phyloP scores from a whole-genome alignment of 495 filamentous ascomycete species.

The Xylaria acuta region DNA sequence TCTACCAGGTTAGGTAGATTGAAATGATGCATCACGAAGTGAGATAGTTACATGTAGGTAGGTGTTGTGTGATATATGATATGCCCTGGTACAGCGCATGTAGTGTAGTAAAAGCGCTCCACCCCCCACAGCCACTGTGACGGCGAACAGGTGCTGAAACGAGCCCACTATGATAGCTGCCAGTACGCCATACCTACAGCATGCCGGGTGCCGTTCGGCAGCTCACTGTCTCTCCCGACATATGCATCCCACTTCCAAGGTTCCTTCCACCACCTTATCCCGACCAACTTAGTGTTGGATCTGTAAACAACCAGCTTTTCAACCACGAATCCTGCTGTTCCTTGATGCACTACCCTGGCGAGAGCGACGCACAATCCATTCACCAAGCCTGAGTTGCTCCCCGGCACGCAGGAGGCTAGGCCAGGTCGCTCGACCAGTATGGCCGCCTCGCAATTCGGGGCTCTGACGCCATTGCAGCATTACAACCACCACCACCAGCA shows the following conservation, averaged over 20 bases:
- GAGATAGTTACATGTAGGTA: no score
- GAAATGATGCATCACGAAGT: neutral
- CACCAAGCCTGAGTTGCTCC: neutral
- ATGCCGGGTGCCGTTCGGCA: neutral
- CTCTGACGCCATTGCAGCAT: constrained; percentile 32
- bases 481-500: constrained; percentile 33
- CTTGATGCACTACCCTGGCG: neutral
- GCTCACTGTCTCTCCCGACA: neutral
- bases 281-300: neutral
- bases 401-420: neutral
- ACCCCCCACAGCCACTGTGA: neutral
- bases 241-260: constrained; percentile 5
- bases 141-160: neutral
- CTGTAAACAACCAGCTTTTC: neutral
- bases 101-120: neutral
- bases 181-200: neutral
- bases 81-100: neutral
- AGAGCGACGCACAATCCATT: neutral
- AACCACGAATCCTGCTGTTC: neutral
- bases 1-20: neutral
- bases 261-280: neutral
- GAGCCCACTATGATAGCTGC: neutral
- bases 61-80: neutral
- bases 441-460: constrained; percentile 33
- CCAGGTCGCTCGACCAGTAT: constrained; percentile 27